Evolutionary conservation across 2,329 filamentous ascomycete species (phyloP), one percentile per base, ranked within the genome.

Genomic region (Trichoderma sp.): DNA sequence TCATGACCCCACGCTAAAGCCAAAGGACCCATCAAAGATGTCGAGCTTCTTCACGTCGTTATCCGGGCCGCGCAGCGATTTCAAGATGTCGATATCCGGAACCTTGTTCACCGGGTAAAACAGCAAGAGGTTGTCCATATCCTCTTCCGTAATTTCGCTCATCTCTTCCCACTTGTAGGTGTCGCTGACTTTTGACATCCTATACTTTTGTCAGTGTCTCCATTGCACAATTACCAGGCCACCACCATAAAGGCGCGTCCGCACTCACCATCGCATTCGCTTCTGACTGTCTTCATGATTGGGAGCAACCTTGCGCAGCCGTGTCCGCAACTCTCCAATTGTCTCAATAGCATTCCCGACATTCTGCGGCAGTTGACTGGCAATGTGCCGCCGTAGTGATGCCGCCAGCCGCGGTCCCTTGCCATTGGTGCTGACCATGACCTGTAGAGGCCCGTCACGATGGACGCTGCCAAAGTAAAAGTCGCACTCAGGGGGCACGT

Each of bases 371-470:
- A 99, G 83, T 63, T 85, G 86, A 23, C 85, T 87, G 20, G 94
- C 95, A 74, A 99, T 97, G 79, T 92, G 90, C 79, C 92, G 88
- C 68, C 95, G 86, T 65, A 99, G 92, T 62, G 95, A 91, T 75
- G 93, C 95, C 11, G 96, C 96, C 74, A 99, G 84, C 79, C 95
- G 91, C 0, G 96, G 96, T 0, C 96, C 96, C 80, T 97, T 98
- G 67, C 96, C 96, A 80, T 98, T 99, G 43, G 96, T 99, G 84
- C 93, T 97, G 76, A 99, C 95, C 96, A 99, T 99, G 78, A 99
- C 92, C 84, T 99, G 96, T 73, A 99, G 83, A 6, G 96, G 96
- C 0, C 96, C 96, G 80, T 99, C 96, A 65, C 96, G 91, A 82
- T 99, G 93, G 50, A 98, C 91, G 79, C 93, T 96, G 74, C 96